These are phyloP conservation scores for Mycena filopes DNA, from an alignment of 768 basidiomycete genomes.

Conservation along the genomic window DNA sequence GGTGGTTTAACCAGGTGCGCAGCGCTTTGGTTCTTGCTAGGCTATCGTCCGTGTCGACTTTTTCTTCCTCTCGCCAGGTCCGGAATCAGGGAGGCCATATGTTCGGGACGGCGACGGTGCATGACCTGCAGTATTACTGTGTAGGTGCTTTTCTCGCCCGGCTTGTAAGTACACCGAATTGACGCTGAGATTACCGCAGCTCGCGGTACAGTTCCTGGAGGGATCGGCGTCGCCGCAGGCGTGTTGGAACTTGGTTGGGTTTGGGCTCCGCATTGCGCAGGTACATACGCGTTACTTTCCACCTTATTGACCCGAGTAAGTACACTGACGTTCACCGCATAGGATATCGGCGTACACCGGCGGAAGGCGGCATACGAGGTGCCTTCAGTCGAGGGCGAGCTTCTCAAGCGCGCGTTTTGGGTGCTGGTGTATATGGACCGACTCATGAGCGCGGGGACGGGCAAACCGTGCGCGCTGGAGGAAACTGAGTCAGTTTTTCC, in stretches of 20 bases:
- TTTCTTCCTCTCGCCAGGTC: neutral
- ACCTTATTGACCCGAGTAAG: too few relatives aligned
- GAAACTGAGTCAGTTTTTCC: neutral
- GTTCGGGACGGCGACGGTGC: conserved; percentile 69
- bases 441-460: conserved; percentile 43
- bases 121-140: conserved; percentile 78
- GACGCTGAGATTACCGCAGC: conserved; percentile 48
- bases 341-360: conserved; percentile 73
- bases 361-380: conserved; percentile 46
- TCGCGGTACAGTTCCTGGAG: conserved; percentile 63
- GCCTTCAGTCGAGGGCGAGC: conserved; percentile 64
- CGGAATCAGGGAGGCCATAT: conserved; percentile 71
- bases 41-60: neutral
- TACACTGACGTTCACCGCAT: too few relatives aligned
- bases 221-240: conserved; percentile 68
- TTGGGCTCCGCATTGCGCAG: conserved; percentile 42
- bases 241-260: conserved; percentile 74
- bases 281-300: conserved; percentile 36
- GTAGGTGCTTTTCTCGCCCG: conserved; percentile 35
- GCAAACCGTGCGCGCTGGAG: neutral
- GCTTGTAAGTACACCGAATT: neutral
- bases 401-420: conserved; percentile 80
- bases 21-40: neutral
- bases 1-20: conserved; percentile 72
- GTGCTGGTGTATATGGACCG: conserved; percentile 53